A percentile compares a stretch with the other conserved stretches of the same genome.
These are phyloP conservation scores for Colletotrichum eleusines DNA, from an alignment of 2,329 filamentous ascomycete species.

Conservation along the genomic window DNA sequence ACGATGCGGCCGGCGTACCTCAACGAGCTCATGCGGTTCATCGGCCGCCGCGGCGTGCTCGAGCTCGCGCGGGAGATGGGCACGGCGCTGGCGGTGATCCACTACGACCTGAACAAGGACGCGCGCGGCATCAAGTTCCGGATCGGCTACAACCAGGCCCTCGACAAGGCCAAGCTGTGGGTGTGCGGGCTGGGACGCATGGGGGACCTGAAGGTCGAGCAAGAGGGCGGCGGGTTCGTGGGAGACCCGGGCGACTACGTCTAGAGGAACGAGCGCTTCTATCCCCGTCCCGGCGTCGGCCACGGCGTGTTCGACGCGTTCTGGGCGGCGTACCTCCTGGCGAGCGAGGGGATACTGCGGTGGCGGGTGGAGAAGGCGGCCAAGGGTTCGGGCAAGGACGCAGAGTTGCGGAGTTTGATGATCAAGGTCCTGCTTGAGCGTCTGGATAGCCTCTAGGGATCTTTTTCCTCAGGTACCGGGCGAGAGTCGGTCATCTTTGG, in stretches of 20 bases:
- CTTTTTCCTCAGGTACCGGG: not conserved
- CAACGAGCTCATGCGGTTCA: conserved; percentile 17
- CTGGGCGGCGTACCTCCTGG: conserved; percentile 10
- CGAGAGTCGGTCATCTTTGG: not conserved
- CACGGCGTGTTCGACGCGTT: conserved; percentile 22
- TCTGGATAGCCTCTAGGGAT: not conserved
- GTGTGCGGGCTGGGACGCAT: conserved; percentile 16
- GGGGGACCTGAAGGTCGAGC: not conserved
- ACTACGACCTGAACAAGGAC: conserved; percentile 23
- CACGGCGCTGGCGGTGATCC: conserved; percentile 23
- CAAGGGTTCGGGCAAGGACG: not conserved
- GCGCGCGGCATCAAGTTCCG: conserved; percentile 13
- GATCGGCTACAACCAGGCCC: conserved; percentile 2
- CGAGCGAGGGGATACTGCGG: conserved; percentile 8
- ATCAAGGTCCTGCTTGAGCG: not conserved
- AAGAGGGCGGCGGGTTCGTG: not conserved
- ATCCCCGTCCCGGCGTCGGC: conserved; percentile 27
- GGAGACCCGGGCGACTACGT: conserved; percentile 4
- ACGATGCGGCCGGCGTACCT: conserved; percentile 21
- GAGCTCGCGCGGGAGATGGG: conserved; percentile 24
- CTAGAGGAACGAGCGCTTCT: conserved; percentile 29
- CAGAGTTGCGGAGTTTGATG: conserved; percentile 5
- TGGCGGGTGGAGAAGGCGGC: not conserved
- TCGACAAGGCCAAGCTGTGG: conserved; percentile 19
- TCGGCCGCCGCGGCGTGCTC: conserved; percentile 3